Evolutionary conservation across 2,329 filamentous ascomycete species (phyloP), one percentile per base, ranked within the genome.

Genomic region (Aspergillus cejpii): DNA sequence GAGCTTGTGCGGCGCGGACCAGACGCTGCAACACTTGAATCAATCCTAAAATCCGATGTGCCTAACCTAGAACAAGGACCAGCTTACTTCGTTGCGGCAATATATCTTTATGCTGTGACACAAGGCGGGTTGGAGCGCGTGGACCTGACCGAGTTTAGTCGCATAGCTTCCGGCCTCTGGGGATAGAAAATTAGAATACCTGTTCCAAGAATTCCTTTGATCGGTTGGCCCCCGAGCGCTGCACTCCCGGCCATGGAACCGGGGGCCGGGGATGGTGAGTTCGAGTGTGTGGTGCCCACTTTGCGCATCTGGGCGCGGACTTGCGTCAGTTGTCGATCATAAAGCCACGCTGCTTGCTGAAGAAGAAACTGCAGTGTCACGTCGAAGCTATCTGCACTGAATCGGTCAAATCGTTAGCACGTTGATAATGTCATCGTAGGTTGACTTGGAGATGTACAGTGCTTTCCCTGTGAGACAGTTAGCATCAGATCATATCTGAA

Each of bases 341-440:
- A 95, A 5, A 97, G 79, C 79, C 89, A 95, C 65, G 88, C 89
- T 51, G 89, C 89, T 68, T 98, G 89, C 63, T 95, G 87, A 12
- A 96, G 79, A 24, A 98, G 77, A 60, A 97, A 97, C 31, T 88
- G 78, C 46, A 94, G 80, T 20, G 87, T 84, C 15, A 96, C 91
- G 51, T 90, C 79, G 67, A 96, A 95, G 37, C 80, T 76, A 41
- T 78, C 74, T 37, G 87, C 87, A 61, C 84, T 85, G 27, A 10
- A 17, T 6, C 6, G 23, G n/a, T 33, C 21, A 14, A 21, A 11
- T 29, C 17, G 21, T 38, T 19, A 26, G 24, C n/a, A 23, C 8
- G 27, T 41, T 27, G 10, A 39, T 29, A 11, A 11, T n/a, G 10
- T 20, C 6, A 10, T 34, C n/a, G 11, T 14, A 17, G n/a, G 10